Conservation (phyloP, 495 filamentous ascomycete genomes). For the Talaromyces borbonicus region DNA sequence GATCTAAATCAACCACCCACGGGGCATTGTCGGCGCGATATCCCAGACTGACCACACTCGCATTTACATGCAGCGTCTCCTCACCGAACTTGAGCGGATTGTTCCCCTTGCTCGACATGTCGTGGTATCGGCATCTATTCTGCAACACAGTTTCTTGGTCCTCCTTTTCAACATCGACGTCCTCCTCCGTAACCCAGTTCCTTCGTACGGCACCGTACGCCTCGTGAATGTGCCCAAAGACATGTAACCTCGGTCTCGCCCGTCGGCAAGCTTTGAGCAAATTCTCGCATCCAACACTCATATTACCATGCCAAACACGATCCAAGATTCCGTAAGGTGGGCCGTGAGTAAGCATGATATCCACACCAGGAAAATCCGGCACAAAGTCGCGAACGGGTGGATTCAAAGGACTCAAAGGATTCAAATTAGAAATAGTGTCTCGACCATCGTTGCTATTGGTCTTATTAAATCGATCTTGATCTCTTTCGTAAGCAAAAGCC, state of each 20-base stretch:
- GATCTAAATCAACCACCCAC: slow-evolving; percentile 56
- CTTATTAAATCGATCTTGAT: slow-evolving; percentile 48
- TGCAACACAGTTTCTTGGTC: slow-evolving; percentile 33
- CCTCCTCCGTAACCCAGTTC: slow-evolving; percentile 33
- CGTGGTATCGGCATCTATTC: slow-evolving; percentile 31
- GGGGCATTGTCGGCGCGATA: slow-evolving; percentile 46
- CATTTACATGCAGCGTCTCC: slow-evolving; percentile 68
- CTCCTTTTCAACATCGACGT: slow-evolving; percentile 16
- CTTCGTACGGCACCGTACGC: slow-evolving; percentile 58
- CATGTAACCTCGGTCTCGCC: slow-evolving; percentile 41
- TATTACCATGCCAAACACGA: slow-evolving; percentile 12
- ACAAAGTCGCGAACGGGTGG: slow-evolving; percentile 37
- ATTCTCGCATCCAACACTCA: slow-evolving; percentile 37
- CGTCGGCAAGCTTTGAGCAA: slow-evolving; percentile 33
- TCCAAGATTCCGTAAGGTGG: slow-evolving; percentile 56
- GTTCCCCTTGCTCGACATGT: slow-evolving; percentile 26
- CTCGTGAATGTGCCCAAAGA: slow-evolving; percentile 59
- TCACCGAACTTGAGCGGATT: slow-evolving; percentile 33
- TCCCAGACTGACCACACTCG: slow-evolving; percentile 44
- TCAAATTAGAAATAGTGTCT: too few species aligned
- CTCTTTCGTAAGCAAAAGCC: slow-evolving; percentile 53
- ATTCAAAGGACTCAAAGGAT: too few species aligned
- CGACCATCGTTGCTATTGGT: too few species aligned
- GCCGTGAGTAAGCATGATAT: slow-evolving; percentile 67
- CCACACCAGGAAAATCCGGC: slow-evolving; percentile 39